A percentile compares a stretch with the other conserved stretches of the same genome.
phyloP scores from a whole-genome alignment of 345 rosid genomes.

The Brassica nigra region DNA sequence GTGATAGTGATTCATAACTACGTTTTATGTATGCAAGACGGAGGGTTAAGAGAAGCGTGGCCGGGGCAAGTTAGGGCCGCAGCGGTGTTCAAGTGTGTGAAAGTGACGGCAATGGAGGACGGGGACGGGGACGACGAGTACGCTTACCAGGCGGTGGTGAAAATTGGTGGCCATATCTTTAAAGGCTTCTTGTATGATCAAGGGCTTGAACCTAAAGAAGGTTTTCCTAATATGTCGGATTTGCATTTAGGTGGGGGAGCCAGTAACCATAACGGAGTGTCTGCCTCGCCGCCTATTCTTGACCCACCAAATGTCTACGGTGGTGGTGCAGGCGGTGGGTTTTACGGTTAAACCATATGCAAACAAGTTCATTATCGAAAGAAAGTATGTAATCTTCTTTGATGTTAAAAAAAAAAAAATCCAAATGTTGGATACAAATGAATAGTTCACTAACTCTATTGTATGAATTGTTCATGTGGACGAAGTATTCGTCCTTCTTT shows the following conservation, averaged over 20 bases:
- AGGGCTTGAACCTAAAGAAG: constrained; percentile 73
- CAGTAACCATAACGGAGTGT: constrained; percentile 53
- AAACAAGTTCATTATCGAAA: too few relatives aligned
- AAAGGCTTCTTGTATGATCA: constrained; percentile 91
- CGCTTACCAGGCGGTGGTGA: constrained; percentile 89
- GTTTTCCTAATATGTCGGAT: constrained; percentile 77
- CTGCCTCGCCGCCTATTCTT: constrained; percentile 59
- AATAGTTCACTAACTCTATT: too few relatives aligned
- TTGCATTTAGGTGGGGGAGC: constrained; percentile 77
- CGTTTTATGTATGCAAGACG: constrained; percentile 32
- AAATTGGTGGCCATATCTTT: constrained; percentile 87
- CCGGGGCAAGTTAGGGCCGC: constrained; percentile 86
- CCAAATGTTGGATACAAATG: too few relatives aligned
- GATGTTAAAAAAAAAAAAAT: too few relatives aligned
- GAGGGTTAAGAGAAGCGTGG: constrained; percentile 54
- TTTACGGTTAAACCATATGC: too few relatives aligned
- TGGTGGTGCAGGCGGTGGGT: constrained; percentile 54
- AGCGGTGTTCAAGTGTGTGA: constrained; percentile 92
- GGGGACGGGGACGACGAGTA: constrained; percentile 82
- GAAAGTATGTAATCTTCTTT: too few relatives aligned
- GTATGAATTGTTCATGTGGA: too few relatives aligned
- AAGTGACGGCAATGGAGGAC: constrained; percentile 88
- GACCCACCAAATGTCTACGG: constrained; percentile 68
- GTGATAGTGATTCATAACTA: neutral
- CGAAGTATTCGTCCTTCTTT: too few relatives aligned